Base-by-base conservation (phyloP, 2,329 filamentous ascomycete genomes). In the Ascochyta clinopodiicola region DNA sequence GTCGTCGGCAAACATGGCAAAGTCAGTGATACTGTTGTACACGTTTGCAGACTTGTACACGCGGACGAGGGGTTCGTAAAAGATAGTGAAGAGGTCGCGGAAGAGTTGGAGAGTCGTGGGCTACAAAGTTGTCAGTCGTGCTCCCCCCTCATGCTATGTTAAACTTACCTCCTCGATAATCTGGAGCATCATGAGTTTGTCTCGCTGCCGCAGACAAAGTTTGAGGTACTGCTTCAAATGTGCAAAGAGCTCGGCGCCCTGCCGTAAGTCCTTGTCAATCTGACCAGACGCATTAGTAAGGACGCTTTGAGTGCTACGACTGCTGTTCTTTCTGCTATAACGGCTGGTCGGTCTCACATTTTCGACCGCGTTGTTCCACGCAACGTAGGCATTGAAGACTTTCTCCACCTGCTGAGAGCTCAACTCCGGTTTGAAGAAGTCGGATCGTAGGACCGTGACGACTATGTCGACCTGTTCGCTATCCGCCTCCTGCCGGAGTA, bases 41-140 rank as follows among this genome's bases (percentile, higher is more conserved):
- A 99, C 94, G 67, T 98, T 99, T 62, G 95, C 95, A 19, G 93
- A 96, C 78, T 98, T 99, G 82, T 99, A 99, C 0, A 99, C 95
- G 43, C 95, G 86, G 15, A 99, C 92, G 21, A 99, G 86, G 0
- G 95, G 95, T 73, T 99, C 95, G 77, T 99, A 99, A 79, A 99
- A 99, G 72, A 99, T 98, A 31, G 92, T 96, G 75, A 99, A 98
- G 22, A 99, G 83, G 70, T 99, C 95, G 43, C 92, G 87, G 83
- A 99, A 95, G 25, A 99, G 84, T 72, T 96, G 90, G n/a, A 99
- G 82, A 0, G 95, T 98, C n/a, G 94, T 93, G 0, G 95, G 92
- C 79, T 81, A 54, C 12, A 25, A 31, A 21, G 3, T 1, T 35
- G 62, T 73, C 58, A 71, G 70, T 47, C 51, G 22, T 2, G 7